Evolutionary conservation across 2,329 filamentous ascomycete species (phyloP), one percentile per base, ranked within the genome.

Genomic region (Diaporthe vaccinii): DNA sequence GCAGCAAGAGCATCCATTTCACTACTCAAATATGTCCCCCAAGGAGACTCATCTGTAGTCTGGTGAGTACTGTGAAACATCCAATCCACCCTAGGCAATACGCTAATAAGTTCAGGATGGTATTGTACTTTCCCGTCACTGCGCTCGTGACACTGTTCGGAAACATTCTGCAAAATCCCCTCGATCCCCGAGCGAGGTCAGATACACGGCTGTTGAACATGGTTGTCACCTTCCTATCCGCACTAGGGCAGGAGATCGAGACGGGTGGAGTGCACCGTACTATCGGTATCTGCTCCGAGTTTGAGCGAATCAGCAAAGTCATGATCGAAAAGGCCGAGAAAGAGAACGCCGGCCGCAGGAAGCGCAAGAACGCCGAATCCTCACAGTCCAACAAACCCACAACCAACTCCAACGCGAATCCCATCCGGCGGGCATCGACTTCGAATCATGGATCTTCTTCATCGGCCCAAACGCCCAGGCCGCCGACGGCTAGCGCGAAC

Each of bases 71-170:
- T 28, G 57, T 8, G 44, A 9, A 5, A 20, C 31, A 36, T 61
- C 53, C 67, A 25, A 36, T 8, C 5, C 53, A 49, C 36, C 8
- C 28, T 25, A 5, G 34, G 41, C 25, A 68, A 46, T 17, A 49
- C 1, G 34, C 65, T 72, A 49, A 75, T 28, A 15, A n/a, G 6
- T 20, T 28, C 17, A 93, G 91, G 95, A 90, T 99, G 81, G 95
- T 98, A 78, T 87, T 98, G 15, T 99, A 99, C 84, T 99, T 98
- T 85, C 97, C 97, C 0, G 96, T 99, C 12, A 98, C 97, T 0
- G 94, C 97, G 1, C 90, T 98, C 6, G 95, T 99, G 59, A 98
- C 97, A 0, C 87, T 99, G 2, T 99, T 99, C 81, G 96, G 96
- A 75, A 98, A 98, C 80, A 97, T 98, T 62, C 85, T 99, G 0